These are phyloP conservation scores for Chlorella sp. DNA, from an alignment of 139 green algal genomes.

Conservation along the genomic window DNA sequence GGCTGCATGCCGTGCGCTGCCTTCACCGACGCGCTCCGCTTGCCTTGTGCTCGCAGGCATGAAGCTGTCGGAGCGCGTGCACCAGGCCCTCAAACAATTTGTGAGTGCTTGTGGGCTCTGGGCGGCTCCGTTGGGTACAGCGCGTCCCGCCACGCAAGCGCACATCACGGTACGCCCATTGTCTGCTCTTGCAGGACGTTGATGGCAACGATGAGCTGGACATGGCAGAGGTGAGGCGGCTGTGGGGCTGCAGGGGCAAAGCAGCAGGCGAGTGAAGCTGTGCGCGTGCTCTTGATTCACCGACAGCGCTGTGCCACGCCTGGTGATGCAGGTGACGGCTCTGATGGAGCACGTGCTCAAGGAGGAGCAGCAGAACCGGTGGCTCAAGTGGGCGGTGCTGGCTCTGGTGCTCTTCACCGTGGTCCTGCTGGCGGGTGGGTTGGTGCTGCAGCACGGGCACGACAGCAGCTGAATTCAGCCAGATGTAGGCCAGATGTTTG, in stretches of 20 bases:
- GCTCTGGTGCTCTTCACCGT: neutral
- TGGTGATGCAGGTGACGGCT: neutral
- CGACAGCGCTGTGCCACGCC: neutral
- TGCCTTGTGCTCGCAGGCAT: neutral
- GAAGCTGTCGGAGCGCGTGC: neutral
- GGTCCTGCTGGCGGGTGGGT: neutral
- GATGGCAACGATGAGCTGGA: conserved; percentile 2
- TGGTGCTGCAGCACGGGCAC: neutral
- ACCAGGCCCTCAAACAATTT: neutral
- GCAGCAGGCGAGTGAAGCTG: neutral
- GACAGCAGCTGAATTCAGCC: no score
- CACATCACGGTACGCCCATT: neutral
- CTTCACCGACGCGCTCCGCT: neutral
- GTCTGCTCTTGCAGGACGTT: neutral
- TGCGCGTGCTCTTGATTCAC: neutral
- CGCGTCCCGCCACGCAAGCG: neutral
- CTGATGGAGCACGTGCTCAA: conserved; percentile 5
- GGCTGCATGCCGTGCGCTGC: neutral
- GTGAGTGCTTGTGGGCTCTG: neutral
- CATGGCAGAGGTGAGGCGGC: neutral
- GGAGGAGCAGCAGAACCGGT: conserved; percentile 4
- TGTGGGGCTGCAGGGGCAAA: no score
- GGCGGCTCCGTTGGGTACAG: neutral
- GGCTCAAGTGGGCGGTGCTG: neutral
- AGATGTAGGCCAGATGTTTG: no score